Base-by-base conservation (phyloP, 2,329 filamentous ascomycete genomes). In the Curvularia sp. region DNA sequence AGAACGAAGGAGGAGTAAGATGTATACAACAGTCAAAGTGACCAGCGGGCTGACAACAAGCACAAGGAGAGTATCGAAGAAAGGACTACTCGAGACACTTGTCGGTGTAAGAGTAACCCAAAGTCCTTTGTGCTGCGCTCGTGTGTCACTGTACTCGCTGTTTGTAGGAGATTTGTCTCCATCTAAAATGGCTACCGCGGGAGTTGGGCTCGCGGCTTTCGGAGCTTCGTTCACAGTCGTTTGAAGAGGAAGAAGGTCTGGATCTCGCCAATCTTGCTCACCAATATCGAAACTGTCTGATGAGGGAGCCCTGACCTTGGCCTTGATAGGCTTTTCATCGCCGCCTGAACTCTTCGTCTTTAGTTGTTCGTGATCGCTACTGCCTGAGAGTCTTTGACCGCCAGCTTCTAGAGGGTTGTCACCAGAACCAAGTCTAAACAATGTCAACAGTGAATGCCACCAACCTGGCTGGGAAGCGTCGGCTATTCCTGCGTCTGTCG, bases 71-170 rank as follows among this genome's bases (percentile, higher is more conserved):
- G 94, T 98, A 74, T 99, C 95, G 67, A 98, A 93, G 80, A 99
- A 97, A 0, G 95, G 93, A 67, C 90, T 96, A 5, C 90, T 90
- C 63, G 92, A 94, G 80, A 89, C 87, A 77, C 87, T 94, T 0
- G 93, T 93, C 1, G 93, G 95, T 0, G 92, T 95, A 54, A 99
- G 87, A 7, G 95, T 97, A n/a, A 99, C 92, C 93, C 93, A 98
- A 4, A 99, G 85, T 1, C 93, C 94, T 68, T 95, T 88, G 63
- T 88, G 88, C 12, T 82, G 80, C 34, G 2, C 23, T 28, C 25
- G 54, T 42, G 28, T 41, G 8, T 57, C 42, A 23, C 21, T 43
- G 10, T 65, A 59, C 21, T 57, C 60, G 21, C 56, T 53, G 45
- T 38, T 75, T 66, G 58, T 77, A 72, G 42, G 76, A 73, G 47